phyloP scores from a whole-genome alignment of 164 flowering plant species.

The Litsea cubeba region DNA sequence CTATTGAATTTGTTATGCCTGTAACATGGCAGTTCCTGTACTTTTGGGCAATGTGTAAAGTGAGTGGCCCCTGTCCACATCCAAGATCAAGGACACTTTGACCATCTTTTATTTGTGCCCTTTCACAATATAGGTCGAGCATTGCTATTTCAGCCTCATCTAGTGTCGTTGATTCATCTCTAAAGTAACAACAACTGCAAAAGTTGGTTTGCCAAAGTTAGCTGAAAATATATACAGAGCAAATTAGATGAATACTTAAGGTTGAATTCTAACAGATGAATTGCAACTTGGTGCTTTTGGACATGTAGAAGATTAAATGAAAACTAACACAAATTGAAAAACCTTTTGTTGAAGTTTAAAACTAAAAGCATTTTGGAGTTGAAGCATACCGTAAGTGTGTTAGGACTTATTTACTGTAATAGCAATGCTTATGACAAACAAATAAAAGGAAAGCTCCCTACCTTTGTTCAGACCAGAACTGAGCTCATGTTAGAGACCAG shows the following conservation, averaged over 20 bases:
- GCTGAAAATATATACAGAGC: background rate
- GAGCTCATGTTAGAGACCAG: too few relatives aligned
- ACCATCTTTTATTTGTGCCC: too few relatives aligned
- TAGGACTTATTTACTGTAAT: background rate
- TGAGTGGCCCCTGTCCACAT: too few relatives aligned
- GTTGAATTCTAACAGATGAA: background rate
- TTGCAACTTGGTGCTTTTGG: background rate
- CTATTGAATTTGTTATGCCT: background rate
- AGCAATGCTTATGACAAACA: background rate
- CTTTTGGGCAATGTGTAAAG: too few relatives aligned
- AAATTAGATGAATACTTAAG: background rate
- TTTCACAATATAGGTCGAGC: too few relatives aligned
- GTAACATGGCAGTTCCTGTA: too few relatives aligned
- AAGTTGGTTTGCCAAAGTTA: background rate
- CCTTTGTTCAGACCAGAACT: too few relatives aligned
- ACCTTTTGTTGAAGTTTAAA: background rate
- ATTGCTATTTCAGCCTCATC: too few relatives aligned
- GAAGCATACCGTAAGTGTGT: background rate
- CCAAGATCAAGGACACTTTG: too few relatives aligned
- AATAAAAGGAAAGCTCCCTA: too few relatives aligned
- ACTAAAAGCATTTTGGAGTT: background rate
- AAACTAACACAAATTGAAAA: background rate
- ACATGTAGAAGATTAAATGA: background rate
- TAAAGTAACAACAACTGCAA: background rate
- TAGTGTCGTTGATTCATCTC: too few relatives aligned